phyloP scores from a whole-genome alignment of 1,139 yeast genomes.

The Kodamaea fungicola region DNA sequence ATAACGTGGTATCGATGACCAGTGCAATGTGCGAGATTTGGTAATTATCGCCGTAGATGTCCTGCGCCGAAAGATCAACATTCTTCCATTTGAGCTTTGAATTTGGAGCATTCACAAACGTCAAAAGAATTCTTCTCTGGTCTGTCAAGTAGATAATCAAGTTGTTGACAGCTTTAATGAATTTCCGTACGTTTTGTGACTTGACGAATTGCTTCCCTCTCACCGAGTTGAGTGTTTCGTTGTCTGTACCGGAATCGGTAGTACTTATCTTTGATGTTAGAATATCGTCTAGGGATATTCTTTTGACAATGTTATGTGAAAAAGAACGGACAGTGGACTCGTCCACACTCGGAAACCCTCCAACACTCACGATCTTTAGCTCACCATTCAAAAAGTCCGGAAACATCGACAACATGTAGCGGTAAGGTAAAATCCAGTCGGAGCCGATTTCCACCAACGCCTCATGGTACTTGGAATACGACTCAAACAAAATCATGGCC shows the following conservation, averaged over 20 bases:
- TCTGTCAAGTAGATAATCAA: conserved; percentile 56
- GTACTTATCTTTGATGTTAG: conserved; percentile 14
- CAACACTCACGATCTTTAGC: conserved; percentile 7
- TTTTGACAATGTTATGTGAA: conserved; percentile 14
- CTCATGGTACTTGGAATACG: conserved; percentile 37
- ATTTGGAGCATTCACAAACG: conserved; percentile 31
- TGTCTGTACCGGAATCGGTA: conserved; percentile 31
- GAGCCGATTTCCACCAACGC: conserved; percentile 40
- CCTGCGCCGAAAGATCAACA: conserved; percentile 35
- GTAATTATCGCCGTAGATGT: conserved; percentile 30
- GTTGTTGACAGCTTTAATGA: conserved; percentile 45
- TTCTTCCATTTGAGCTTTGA: conserved; percentile 45
- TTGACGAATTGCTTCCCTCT: conserved; percentile 11
- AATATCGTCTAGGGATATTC: conserved; percentile 24
- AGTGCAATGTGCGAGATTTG: conserved; percentile 33
- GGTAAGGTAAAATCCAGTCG: conserved; percentile 39
- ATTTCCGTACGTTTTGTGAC: conserved; percentile 24
- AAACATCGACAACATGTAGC: conserved; percentile 33
- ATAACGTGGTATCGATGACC: conserved; percentile 75
- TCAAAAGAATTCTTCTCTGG: conserved; percentile 46
- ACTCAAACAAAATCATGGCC: conserved; percentile 32
- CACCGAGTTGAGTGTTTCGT: conserved; percentile 11
- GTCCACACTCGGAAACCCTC: conserved; percentile 9
- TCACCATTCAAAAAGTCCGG: conserved; percentile 40
- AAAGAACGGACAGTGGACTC: conserved; percentile 13